These are phyloP conservation scores for Pterocarpus macrocarpus DNA, from an alignment of 306 rosid species.

Conservation along the genomic window DNA sequence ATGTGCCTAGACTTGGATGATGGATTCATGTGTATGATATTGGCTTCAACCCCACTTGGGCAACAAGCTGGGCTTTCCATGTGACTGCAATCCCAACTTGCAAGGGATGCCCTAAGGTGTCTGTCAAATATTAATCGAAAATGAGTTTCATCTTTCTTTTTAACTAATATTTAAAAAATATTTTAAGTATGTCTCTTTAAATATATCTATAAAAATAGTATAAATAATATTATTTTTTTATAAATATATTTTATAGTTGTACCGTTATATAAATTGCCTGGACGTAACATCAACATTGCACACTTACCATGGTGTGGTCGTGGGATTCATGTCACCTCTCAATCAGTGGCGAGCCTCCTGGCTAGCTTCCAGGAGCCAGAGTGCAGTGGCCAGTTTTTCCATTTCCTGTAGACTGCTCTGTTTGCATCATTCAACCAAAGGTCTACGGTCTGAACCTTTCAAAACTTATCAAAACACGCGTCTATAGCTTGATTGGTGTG, in stretches of 20 bases:
- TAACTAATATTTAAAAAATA: no score
- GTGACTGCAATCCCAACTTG: background rate
- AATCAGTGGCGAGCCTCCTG: background rate
- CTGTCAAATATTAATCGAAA: no score
- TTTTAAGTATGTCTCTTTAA: no score
- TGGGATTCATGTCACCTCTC: background rate
- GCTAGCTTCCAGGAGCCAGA: background rate
- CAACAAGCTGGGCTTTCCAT: background rate
- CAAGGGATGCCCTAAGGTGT: no score
- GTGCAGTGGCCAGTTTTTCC: background rate
- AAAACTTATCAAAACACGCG: background rate
- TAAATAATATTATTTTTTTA: no score
- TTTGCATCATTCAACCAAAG: conserved; percentile 12
- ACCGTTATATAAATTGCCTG: no score
- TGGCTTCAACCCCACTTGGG: conserved; percentile 17
- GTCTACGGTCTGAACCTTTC: background rate
- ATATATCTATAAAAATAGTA: no score
- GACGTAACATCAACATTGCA: background rate
- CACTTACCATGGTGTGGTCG: background rate
- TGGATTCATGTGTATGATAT: background rate
- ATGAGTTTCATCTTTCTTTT: no score
- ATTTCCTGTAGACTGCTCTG: background rate
- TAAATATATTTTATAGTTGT: background rate
- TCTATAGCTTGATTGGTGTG: background rate
- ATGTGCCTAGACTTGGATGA: background rate